A percentile compares a stretch with the other conserved stretches of the same genome.
phyloP scores from a whole-genome alignment of 495 filamentous ascomycete genomes.

The Xylaria palmicola region DNA sequence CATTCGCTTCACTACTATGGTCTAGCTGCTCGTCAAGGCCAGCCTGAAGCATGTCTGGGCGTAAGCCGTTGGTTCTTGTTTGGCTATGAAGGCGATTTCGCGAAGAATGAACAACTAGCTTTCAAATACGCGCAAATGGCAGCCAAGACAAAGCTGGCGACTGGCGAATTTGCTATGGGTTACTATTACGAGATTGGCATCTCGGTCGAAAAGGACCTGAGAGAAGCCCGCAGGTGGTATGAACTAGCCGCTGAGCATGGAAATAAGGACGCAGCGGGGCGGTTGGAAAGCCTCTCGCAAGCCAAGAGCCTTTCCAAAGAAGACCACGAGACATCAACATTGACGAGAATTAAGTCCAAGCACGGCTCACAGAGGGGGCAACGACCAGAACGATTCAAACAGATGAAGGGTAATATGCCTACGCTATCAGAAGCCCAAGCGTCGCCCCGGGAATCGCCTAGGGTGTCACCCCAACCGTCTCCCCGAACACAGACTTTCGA shows the following conservation, averaged over 20 bases:
- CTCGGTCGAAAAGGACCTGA: slow-evolving; percentile 74
- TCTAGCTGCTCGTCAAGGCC: slow-evolving; percentile 81
- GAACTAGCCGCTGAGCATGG: slow-evolving; percentile 84
- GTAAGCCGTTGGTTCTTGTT: slow-evolving; percentile 99
- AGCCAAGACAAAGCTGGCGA: slow-evolving; percentile 74
- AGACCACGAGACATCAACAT: slow-evolving; percentile 90
- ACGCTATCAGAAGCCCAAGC: slow-evolving; percentile 44
- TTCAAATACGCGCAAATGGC: slow-evolving; percentile 88
- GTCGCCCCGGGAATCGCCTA: slow-evolving; percentile 24
- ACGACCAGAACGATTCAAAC: slow-evolving; percentile 64
- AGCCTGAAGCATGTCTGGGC: slow-evolving; percentile 90
- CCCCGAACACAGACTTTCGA: slow-evolving; percentile 38
- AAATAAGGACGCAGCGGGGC: slow-evolving; percentile 80
- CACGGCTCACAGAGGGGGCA: slow-evolving; percentile 81
- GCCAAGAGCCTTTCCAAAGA: slow-evolving; percentile 83
- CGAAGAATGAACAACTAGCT: slow-evolving; percentile 92
- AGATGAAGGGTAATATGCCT: slow-evolving; percentile 46
- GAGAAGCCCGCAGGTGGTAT: slow-evolving; percentile 88
- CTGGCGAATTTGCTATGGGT: slow-evolving; percentile 94
- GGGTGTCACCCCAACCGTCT: slow-evolving; percentile 29
- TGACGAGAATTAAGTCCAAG: slow-evolving; percentile 86
- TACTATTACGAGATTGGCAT: slow-evolving; percentile 98
- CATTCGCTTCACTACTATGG: slow-evolving; percentile 95
- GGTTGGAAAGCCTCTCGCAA: slow-evolving; percentile 81
- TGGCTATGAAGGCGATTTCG: slow-evolving; percentile 84